Evolutionary conservation across 2,329 filamentous ascomycete genomes (phyloP).

Genomic region (Aspergillus novoparasiticus): DNA sequence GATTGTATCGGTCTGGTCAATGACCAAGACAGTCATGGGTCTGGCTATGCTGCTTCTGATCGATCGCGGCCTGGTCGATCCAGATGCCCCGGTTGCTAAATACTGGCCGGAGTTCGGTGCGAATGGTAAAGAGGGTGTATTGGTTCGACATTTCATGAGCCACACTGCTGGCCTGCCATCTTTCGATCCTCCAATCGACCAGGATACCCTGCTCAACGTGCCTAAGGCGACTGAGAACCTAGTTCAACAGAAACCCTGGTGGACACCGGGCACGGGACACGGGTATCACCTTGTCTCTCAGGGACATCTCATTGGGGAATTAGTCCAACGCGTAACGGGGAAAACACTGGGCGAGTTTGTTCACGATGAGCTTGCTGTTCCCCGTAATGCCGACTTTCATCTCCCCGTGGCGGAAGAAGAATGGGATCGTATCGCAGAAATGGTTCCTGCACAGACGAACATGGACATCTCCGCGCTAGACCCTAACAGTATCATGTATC

Average conservation of each 20-base stretch:
- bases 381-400: conserved; percentile 51
- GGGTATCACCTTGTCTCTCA: conserved; percentile 48
- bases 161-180: conserved; percentile 42
- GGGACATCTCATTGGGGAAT: conserved; percentile 48
- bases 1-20: conserved; percentile 45
- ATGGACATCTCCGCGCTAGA: conserved; percentile 19
- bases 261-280: conserved; percentile 46
- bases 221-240: conserved; percentile 36
- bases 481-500: conserved; percentile 31
- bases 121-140: conserved; percentile 45
- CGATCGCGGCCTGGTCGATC: conserved; percentile 42
- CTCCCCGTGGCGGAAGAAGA: conserved; percentile 48
- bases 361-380: conserved; percentile 44
- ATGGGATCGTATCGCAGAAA: conserved; percentile 43
- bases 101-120: conserved; percentile 53
- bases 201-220: conserved; percentile 36
- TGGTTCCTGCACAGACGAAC: conserved; percentile 31
- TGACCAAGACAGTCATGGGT: conserved; percentile 42
- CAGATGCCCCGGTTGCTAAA: conserved; percentile 41
- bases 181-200: conserved; percentile 36
- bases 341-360: conserved; percentile 49
- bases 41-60: conserved; percentile 45
- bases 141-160: conserved; percentile 45
- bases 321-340: conserved; percentile 46
- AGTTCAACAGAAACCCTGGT: conserved; percentile 47